A percentile compares a stretch with the other conserved stretches of the same genome.
These are phyloP conservation scores for Alternaria sp. DNA, from an alignment of 2,329 filamentous ascomycete genomes.

Conservation along the genomic window DNA sequence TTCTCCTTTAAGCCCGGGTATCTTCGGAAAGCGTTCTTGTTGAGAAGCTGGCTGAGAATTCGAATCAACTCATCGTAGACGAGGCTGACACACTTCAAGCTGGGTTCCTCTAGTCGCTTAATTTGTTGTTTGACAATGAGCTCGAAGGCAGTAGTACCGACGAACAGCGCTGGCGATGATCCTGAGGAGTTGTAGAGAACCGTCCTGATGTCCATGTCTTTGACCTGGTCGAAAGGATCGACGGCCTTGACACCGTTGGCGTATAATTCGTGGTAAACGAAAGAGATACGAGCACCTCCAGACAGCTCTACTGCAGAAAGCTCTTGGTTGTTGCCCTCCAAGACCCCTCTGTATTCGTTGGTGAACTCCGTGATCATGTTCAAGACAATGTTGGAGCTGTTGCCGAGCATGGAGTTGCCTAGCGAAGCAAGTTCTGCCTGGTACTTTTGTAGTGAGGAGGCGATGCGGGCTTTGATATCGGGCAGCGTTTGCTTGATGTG, in stretches of 20 bases:
- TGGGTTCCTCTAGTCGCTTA: slow-evolving; percentile 93
- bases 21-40: slow-evolving; percentile 87
- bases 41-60: slow-evolving; percentile 87
- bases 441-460: slow-evolving; percentile 94
- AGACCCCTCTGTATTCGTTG: slow-evolving; percentile 93
- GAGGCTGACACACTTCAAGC: slow-evolving; percentile 94
- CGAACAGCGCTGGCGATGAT: slow-evolving; percentile 93
- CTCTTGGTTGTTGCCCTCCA: slow-evolving; percentile 97
- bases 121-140: slow-evolving; percentile 99
- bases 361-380: slow-evolving; percentile 99
- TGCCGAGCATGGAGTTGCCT: slow-evolving; percentile 93
- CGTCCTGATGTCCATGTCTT: slow-evolving; percentile 95
- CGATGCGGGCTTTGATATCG: slow-evolving; percentile 96
- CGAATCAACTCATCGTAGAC: slow-evolving; percentile 98
- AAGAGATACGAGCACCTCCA: slow-evolving; percentile 96
- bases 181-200: slow-evolving; percentile 99
- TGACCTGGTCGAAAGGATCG: slow-evolving; percentile 96
- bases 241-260: slow-evolving; percentile 97
- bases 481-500: slow-evolving; percentile 99
- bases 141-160: slow-evolving; percentile 97
- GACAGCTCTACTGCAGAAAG: slow-evolving; percentile 93
- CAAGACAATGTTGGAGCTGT: slow-evolving; percentile 93
- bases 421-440: slow-evolving; percentile 78
- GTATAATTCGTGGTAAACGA: slow-evolving; percentile 98
- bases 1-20: slow-evolving; percentile 98